Conservation (phyloP, 768 basidiomycete genomes). For the Wakefieldia striispora region DNA sequence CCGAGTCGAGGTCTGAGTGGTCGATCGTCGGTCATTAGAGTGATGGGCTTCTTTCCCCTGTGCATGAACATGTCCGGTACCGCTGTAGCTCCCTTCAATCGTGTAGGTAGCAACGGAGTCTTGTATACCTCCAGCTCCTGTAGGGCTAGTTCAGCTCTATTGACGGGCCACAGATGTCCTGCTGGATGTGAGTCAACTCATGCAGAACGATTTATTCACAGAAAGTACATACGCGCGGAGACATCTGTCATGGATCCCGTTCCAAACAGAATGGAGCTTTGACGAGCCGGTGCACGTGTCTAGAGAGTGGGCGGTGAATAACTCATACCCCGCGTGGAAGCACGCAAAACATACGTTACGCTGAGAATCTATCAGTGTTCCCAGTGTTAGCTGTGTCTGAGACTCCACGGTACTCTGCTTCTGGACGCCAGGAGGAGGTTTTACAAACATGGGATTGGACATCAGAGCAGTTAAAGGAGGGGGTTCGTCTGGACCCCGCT, state of each 20-base stretch:
- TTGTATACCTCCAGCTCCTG: constrained; percentile 76
- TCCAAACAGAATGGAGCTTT: constrained; percentile 52
- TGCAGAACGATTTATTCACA: constrained; percentile 2
- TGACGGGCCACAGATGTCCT: constrained; percentile 35
- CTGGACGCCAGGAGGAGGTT: constrained; percentile 44
- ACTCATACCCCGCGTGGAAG: not conserved
- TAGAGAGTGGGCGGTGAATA: constrained; percentile 24
- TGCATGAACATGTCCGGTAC: constrained; percentile 66
- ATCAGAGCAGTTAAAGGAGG: constrained; percentile 61
- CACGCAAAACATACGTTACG: constrained; percentile 45
- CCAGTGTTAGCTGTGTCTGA: constrained; percentile 47
- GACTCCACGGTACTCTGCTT: constrained; percentile 20
- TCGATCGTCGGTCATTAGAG: constrained; percentile 63
- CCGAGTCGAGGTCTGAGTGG: constrained; percentile 48
- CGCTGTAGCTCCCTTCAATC: constrained; percentile 38
- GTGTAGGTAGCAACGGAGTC: constrained; percentile 73
- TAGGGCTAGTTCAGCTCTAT: constrained; percentile 63
- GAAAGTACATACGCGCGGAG: constrained; percentile 30
- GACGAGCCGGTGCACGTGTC: constrained; percentile 50
- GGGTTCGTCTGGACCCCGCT: constrained; percentile 63
- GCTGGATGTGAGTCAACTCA: constrained; percentile 20
- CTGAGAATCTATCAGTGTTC: constrained; percentile 55
- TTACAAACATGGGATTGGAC: constrained; percentile 69
- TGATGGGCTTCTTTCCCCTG: constrained; percentile 39
- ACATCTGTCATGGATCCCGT: constrained; percentile 35